Conservation (phyloP, 1,139 yeast genomes). For the Pichia sp. region DNA sequence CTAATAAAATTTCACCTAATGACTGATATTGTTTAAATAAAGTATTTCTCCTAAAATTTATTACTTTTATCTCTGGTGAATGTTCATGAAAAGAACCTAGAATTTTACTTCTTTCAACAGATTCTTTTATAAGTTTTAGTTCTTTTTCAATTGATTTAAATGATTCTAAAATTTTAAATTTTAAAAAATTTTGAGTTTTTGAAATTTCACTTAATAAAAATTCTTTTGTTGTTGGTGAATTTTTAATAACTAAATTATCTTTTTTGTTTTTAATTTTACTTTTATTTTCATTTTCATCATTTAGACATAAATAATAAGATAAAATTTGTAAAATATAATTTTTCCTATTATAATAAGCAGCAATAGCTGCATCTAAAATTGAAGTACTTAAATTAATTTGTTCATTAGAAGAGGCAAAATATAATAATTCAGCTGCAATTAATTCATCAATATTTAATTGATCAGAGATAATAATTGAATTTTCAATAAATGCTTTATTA, state of each 20-base stretch:
- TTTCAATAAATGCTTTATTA: conserved; percentile 46
- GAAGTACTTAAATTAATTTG: conserved; percentile 44
- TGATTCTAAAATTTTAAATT: conserved; percentile 34
- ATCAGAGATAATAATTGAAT: conserved; percentile 48
- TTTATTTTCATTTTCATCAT: background rate
- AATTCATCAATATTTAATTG: conserved; percentile 67
- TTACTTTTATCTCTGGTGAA: conserved; percentile 46
- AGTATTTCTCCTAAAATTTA: conserved; percentile 55
- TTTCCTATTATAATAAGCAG: conserved; percentile 62
- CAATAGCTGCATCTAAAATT: conserved; percentile 60
- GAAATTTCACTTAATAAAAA: conserved; percentile 4
- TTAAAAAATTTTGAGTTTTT: conserved; percentile 4
- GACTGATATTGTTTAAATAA: conserved; percentile 64
- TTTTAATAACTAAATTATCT: background rate
- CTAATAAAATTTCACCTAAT: conserved; percentile 58
- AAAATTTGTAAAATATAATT: conserved; percentile 67
- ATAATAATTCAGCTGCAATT: conserved; percentile 53
- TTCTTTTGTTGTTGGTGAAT: background rate
- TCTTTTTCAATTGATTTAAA: conserved; percentile 53
- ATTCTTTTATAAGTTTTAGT: conserved; percentile 50
- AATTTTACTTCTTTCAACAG: conserved; percentile 60
- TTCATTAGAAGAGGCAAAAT: conserved; percentile 39
- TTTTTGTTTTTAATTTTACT: background rate
- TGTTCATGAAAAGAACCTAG: conserved; percentile 41
- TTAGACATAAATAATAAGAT: conserved; percentile 42